Conservation (phyloP, 2,329 filamentous ascomycete species). For the Fusarium newnesense region DNA sequence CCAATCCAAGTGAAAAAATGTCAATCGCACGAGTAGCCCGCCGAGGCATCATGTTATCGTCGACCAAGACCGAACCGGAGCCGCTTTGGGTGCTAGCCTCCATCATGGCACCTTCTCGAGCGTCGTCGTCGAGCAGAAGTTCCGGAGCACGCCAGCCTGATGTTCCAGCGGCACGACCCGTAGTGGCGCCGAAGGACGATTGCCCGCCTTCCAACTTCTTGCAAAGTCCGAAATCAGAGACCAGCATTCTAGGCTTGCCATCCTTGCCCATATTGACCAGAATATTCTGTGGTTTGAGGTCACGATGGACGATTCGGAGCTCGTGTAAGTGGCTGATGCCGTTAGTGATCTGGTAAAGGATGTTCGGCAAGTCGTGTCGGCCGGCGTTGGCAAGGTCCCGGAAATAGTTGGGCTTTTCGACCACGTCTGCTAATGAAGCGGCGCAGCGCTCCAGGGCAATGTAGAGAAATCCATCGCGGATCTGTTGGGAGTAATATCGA, state of each 20-base stretch:
- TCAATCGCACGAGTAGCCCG: slow-evolving; percentile 96
- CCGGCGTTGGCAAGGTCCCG: slow-evolving; percentile 76
- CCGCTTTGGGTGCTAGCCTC: slow-evolving; percentile 69
- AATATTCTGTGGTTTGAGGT: slow-evolving; percentile 98
- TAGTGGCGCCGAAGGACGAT: slow-evolving; percentile 94
- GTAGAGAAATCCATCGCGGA: slow-evolving; percentile 90
- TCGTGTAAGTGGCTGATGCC: slow-evolving; percentile 90
- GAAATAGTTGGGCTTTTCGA: slow-evolving; percentile 78
- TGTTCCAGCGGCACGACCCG: slow-evolving; percentile 91
- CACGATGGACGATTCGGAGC: slow-evolving; percentile 93
- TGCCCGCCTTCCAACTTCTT: slow-evolving; percentile 96
- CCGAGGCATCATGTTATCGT: slow-evolving; percentile 69
- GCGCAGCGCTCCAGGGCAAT: slow-evolving; percentile 96
- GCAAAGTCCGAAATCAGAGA: slow-evolving; percentile 97
- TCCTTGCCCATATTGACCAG: slow-evolving; percentile 80
- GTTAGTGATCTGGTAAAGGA: slow-evolving; percentile 88
- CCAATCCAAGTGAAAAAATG: slow-evolving; percentile 94
- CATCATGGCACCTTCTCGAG: slow-evolving; percentile 59
- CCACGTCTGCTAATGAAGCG: slow-evolving; percentile 90
- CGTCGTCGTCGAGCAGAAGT: slow-evolving; percentile 83
- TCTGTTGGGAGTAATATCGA: slow-evolving; percentile 92
- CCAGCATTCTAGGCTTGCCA: slow-evolving; percentile 82
- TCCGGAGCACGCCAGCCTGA: slow-evolving; percentile 97
- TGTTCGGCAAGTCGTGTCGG: slow-evolving; percentile 78
- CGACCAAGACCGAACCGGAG: slow-evolving; percentile 67